These are phyloP conservation scores for Megacollybia platyphylla DNA, from an alignment of 1,284 basidiomycete species.

Conservation along the genomic window DNA sequence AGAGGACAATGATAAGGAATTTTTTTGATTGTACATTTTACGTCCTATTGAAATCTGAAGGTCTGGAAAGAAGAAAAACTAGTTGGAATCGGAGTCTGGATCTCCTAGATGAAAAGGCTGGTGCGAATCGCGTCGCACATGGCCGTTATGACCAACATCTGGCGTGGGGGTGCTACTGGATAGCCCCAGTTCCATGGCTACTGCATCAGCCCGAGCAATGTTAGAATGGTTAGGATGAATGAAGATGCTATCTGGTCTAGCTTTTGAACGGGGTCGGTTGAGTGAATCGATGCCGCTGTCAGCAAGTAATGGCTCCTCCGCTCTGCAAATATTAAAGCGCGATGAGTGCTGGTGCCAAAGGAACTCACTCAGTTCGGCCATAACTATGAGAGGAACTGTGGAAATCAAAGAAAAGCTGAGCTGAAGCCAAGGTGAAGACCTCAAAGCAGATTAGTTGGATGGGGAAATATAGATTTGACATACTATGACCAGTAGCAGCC, in stretches of 20 bases:
- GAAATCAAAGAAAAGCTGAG: slow-evolving; percentile 45
- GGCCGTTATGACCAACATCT: slow-evolving; percentile 17
- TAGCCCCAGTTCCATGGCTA: slow-evolving; percentile 40
- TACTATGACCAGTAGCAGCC: background rate
- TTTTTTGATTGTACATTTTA: too few species aligned
- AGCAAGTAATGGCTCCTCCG: too few species aligned
- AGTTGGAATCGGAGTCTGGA: slow-evolving; percentile 5
- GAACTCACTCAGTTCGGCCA: slow-evolving; percentile 4
- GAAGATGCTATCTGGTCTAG: slow-evolving; percentile 44
- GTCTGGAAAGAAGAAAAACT: background rate
- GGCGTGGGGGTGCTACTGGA: slow-evolving; percentile 23
- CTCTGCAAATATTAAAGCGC: background rate
- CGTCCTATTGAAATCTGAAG: too few species aligned
- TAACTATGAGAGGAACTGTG: slow-evolving; percentile 17
- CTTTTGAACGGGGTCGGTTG: slow-evolving; percentile 29
- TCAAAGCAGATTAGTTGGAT: slow-evolving; percentile 11
- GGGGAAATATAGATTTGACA: background rate
- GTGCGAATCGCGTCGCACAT: slow-evolving; percentile 21
- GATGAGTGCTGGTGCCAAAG: background rate
- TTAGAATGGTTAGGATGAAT: slow-evolving; percentile 53
- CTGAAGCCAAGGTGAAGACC: slow-evolving; percentile 39
- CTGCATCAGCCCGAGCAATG: slow-evolving; percentile 48
- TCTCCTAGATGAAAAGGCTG: slow-evolving; percentile 2
- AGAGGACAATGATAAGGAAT: too few species aligned
- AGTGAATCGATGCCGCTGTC: slow-evolving; percentile 4